These are phyloP conservation scores for Poa pratensis DNA, from an alignment of 176 grass and related monocot genomes.

Conservation along the genomic window DNA sequence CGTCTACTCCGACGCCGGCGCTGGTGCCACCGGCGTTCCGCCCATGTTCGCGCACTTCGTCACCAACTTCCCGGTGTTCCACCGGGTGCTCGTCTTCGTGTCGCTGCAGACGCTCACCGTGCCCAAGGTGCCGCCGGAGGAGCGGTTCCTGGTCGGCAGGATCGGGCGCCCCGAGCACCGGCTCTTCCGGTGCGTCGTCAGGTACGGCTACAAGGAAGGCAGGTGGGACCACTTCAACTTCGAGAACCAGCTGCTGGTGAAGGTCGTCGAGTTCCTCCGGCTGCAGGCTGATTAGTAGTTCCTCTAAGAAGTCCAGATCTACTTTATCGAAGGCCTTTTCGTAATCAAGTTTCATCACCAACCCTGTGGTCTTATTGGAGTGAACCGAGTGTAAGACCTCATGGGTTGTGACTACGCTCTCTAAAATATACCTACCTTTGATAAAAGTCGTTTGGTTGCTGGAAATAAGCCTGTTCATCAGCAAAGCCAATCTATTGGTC, in stretches of 20 bases:
- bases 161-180: constrained; percentile 56
- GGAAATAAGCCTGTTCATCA: too few relatives aligned
- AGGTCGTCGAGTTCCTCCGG: constrained; percentile 73
- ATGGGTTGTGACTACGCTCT: too few relatives aligned
- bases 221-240: constrained; percentile 69
- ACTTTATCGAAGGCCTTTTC: too few relatives aligned
- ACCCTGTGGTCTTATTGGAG: too few relatives aligned
- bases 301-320: too few relatives aligned
- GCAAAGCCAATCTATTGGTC: too few relatives aligned
- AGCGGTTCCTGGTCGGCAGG: constrained; percentile 70
- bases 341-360: too few relatives aligned
- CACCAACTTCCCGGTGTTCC: constrained; percentile 94
- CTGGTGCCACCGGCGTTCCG: constrained; percentile 57
- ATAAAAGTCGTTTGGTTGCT: too few relatives aligned
- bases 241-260: constrained; percentile 85
- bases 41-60: constrained; percentile 96
- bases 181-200: constrained; percentile 66
- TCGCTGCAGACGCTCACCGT: constrained; percentile 76
- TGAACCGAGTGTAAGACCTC: too few relatives aligned
- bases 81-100: constrained; percentile 80
- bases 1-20: constrained; percentile 61
- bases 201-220: constrained; percentile 87
- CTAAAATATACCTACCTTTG: too few relatives aligned
- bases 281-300: too few relatives aligned
- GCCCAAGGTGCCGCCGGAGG: constrained; percentile 61